Evolutionary conservation across 1,139 yeast genomes (phyloP).

Genomic region (Casaregolazyma suthepensis): DNA sequence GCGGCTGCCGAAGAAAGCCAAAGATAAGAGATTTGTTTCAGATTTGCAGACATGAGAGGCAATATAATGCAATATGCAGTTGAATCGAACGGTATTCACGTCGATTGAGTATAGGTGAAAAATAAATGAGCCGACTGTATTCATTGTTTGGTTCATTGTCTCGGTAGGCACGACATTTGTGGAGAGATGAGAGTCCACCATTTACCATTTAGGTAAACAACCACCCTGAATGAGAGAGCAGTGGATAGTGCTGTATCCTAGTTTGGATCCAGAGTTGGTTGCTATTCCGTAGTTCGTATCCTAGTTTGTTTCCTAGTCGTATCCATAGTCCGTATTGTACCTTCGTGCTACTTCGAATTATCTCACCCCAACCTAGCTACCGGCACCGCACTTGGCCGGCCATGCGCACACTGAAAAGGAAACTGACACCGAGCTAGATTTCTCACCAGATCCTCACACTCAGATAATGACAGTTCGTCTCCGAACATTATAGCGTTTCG

Average conservation of each 20-base stretch:
- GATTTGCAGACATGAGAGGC: not conserved
- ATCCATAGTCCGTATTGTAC: no score
- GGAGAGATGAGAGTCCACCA: not conserved
- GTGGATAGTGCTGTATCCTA: no score
- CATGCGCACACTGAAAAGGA: conserved; percentile 86
- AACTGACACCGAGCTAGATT: conserved; percentile 43
- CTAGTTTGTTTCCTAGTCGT: no score
- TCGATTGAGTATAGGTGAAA: not conserved
- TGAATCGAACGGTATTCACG: not conserved
- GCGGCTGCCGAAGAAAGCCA: not conserved
- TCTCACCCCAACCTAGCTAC: conserved; percentile 31
- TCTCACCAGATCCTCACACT: conserved; percentile 43
- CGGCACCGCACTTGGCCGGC: conserved; percentile 70
- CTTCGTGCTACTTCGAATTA: not conserved
- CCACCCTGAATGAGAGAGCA: not conserved
- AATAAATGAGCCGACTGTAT: not conserved
- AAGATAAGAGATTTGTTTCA: not conserved
- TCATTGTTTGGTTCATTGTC: not conserved
- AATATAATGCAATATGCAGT: not conserved
- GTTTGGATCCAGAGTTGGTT: no score
- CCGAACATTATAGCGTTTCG: conserved; percentile 73
- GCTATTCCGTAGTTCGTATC: no score
- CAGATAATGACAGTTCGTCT: conserved; percentile 37
- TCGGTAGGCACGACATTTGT: not conserved
- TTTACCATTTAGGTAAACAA: not conserved